A percentile compares a stretch with the other conserved stretches of the same genome.
Conservation (phyloP, 192 early-diverging fungal genomes). For the Entophlyctis luteolus region DNA sequence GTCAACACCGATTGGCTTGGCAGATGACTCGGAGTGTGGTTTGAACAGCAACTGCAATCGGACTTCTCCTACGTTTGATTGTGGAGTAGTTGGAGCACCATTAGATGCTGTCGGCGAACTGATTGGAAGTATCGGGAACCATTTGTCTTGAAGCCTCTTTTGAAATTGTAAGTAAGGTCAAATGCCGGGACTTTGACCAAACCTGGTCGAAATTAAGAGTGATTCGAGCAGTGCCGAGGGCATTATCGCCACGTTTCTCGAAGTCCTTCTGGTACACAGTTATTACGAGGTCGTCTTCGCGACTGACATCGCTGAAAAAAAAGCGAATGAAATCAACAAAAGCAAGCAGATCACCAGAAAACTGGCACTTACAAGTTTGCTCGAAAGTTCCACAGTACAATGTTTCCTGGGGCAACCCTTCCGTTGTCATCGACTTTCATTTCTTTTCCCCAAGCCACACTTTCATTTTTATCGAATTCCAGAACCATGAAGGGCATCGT, state of each 20-base stretch:
- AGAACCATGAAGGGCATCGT: conserved; percentile 70
- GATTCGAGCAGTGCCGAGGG: conserved; percentile 9
- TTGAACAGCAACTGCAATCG: conserved; percentile 26
- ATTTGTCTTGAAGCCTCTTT: conserved; percentile 28
- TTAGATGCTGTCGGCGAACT: background rate
- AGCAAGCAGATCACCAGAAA: background rate
- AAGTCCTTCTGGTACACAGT: conserved; percentile 27
- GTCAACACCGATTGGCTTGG: conserved; percentile 27
- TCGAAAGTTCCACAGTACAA: conserved; percentile 19
- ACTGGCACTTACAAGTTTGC: conserved; percentile 21
- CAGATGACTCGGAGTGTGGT: background rate
- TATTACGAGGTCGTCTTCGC: conserved; percentile 16
- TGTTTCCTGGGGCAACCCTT: background rate
- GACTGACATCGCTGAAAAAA: conserved; percentile 27
- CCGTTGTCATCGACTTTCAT: background rate
- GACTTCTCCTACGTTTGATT: conserved; percentile 10
- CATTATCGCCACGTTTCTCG: background rate
- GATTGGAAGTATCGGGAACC: conserved; percentile 19
- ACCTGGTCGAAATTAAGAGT: conserved; percentile 17
- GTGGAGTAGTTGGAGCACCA: background rate
- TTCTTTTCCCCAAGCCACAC: conserved; percentile 44
- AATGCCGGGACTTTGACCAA: background rate
- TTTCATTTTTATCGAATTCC: conserved; percentile 91
- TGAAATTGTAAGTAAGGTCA: background rate
- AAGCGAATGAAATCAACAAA: background rate